phyloP scores from a whole-genome alignment of 164 flowering plant genomes.

The Macadamia integrifolia region DNA sequence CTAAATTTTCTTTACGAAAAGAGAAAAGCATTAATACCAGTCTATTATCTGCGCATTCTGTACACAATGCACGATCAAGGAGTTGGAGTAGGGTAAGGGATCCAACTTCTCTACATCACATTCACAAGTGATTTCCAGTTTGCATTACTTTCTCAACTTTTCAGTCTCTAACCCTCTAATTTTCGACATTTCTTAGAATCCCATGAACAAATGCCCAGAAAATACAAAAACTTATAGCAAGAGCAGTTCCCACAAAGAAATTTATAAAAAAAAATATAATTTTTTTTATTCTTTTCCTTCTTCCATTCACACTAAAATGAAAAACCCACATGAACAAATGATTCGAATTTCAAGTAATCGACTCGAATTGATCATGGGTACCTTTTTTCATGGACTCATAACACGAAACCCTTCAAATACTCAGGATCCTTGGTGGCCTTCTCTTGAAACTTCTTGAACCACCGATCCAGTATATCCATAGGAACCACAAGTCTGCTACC shows the following conservation, averaged over 20 bases:
- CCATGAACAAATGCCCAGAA: not conserved
- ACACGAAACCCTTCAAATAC: constrained; percentile 71
- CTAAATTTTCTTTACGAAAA: too few species aligned
- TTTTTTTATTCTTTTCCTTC: not conserved
- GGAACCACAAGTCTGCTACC: constrained; percentile 82
- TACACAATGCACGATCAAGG: too few species aligned
- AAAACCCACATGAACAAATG: not conserved
- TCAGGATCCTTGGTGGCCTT: constrained; percentile 88
- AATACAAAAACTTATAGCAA: not conserved
- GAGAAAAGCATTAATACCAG: too few species aligned
- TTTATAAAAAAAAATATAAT: not conserved
- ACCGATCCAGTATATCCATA: constrained; percentile 88
- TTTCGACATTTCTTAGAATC: too few species aligned
- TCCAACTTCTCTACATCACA: too few species aligned
- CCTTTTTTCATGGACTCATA: constrained; percentile 25
- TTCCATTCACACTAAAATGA: too few species aligned
- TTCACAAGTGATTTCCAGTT: too few species aligned
- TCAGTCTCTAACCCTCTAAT: too few species aligned
- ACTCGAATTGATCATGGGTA: not conserved
- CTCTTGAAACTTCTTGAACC: constrained; percentile 99
- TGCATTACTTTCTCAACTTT: too few species aligned
- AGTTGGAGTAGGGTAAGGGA: too few species aligned
- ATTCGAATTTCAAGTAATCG: not conserved
- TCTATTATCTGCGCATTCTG: too few species aligned
- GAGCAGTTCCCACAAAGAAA: not conserved